Evolutionary conservation across 352 stramenopile genomes (phyloP).

Genomic region (Phytopythium litorale): DNA sequence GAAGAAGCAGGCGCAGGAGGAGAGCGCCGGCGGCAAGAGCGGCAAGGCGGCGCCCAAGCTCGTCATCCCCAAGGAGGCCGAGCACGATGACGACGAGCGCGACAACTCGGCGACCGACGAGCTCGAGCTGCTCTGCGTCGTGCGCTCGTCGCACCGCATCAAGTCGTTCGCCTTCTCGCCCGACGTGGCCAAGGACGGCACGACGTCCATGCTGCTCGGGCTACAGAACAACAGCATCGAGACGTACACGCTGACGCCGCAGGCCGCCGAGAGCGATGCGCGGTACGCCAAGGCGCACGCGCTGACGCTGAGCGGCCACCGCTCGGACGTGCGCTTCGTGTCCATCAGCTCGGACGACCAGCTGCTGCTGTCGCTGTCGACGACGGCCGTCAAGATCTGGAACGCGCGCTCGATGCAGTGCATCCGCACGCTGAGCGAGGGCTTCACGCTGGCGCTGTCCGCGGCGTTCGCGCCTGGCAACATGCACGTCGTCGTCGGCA

Average conservation of each 20-base stretch:
- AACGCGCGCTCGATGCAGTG: conserved; percentile 89
- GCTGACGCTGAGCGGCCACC: conserved; percentile 83
- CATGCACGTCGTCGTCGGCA: conserved; percentile 96
- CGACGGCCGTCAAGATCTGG: conserved; percentile 90
- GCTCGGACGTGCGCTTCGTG: conserved; percentile 90
- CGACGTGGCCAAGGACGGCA: conserved; percentile 77
- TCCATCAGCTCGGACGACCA: conserved; percentile 87
- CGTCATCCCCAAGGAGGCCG: conserved; percentile 21
- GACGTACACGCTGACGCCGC: conserved; percentile 73
- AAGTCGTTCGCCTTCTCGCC: conserved; percentile 87
- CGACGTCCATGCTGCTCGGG: conserved; percentile 78
- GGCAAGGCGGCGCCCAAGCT: conserved; percentile 16
- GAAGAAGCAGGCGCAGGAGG: conserved; percentile 52
- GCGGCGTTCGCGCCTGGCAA: conserved; percentile 95
- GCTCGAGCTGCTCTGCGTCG: conserved; percentile 79
- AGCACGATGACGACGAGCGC: conserved; percentile 38
- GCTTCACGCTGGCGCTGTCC: conserved; percentile 88
- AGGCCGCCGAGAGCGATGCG: conserved; percentile 53
- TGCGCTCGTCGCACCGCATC: conserved; percentile 83
- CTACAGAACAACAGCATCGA: conserved; percentile 93
- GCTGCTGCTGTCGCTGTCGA: conserved; percentile 87
- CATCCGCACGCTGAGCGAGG: conserved; percentile 85
- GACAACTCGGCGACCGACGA: conserved; percentile 80
- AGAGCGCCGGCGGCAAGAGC: conserved; percentile 13
- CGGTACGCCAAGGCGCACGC: conserved; percentile 63